Evolutionary conservation across 306 rosid genomes (phyloP).

Genomic region (Inga leiocalycina): DNA sequence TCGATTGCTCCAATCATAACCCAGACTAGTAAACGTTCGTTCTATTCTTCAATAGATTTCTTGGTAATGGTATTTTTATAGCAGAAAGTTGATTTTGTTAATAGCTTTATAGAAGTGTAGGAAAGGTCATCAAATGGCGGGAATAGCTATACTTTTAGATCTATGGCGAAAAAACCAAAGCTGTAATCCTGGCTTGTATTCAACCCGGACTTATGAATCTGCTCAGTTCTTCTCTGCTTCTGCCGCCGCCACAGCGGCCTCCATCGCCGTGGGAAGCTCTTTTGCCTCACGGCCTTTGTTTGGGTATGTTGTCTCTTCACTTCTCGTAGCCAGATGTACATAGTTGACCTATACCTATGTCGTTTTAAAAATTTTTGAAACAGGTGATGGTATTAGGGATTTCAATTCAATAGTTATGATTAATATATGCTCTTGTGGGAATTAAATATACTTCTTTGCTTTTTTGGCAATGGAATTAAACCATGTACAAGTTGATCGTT

Average conservation of each 20-base stretch:
- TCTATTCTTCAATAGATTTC: neutral
- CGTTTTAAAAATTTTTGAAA: neutral
- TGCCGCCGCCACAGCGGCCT: conserved; percentile 54
- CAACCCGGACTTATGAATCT: conserved; percentile 53
- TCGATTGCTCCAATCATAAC: neutral
- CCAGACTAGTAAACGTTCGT: too few species aligned
- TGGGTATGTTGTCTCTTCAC: conserved; percentile 46
- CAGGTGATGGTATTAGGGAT: neutral
- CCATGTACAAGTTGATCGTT: neutral
- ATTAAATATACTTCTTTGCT: neutral
- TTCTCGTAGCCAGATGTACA: neutral
- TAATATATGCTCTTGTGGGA: neutral
- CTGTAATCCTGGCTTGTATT: conserved; percentile 34
- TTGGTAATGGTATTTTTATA: neutral
- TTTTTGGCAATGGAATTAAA: neutral
- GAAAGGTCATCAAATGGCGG: conserved; percentile 61
- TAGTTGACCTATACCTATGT: neutral
- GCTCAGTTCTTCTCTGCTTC: conserved; percentile 66
- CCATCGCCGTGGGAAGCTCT: conserved; percentile 53
- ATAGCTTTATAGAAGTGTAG: conserved; percentile 10
- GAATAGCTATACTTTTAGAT: conserved; percentile 74
- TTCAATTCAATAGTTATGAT: neutral
- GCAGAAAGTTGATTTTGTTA: neutral
- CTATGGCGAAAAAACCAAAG: conserved; percentile 63
- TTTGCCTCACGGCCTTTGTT: conserved; percentile 63